These are phyloP conservation scores for Auxenochlorella pyrenoidosa DNA, from an alignment of 139 green algal species.

Conservation along the genomic window DNA sequence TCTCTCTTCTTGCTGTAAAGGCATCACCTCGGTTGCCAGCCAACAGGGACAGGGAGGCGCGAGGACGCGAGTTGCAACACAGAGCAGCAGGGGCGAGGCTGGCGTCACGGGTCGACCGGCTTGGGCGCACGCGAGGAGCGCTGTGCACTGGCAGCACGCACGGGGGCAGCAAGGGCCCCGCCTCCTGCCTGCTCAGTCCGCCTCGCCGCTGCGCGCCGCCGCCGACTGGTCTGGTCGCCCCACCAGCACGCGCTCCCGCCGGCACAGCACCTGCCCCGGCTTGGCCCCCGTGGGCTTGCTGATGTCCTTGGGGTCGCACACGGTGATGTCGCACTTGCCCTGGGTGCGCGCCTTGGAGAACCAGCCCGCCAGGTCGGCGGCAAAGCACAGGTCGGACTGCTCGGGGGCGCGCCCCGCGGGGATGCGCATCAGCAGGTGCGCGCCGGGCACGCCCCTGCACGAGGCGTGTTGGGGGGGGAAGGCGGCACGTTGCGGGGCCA, in stretches of 20 bases:
- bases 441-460: slow-evolving; percentile 28
- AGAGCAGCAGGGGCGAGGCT: too few relatives aligned
- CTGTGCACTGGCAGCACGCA: too few relatives aligned
- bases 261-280: slow-evolving; percentile 61
- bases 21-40: not conserved
- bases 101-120: too few relatives aligned
- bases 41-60: too few relatives aligned
- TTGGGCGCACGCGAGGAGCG: too few relatives aligned
- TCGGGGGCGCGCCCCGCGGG: not conserved
- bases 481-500: too few relatives aligned
- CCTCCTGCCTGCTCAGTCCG: not conserved
- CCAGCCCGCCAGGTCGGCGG: slow-evolving; percentile 78
- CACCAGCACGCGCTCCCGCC: slow-evolving; percentile 71
- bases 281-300: slow-evolving; percentile 84
- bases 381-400: slow-evolving; percentile 70
- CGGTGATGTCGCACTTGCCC: slow-evolving; percentile 68
- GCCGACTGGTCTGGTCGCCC: slow-evolving; percentile 51
- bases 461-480: too few relatives aligned
- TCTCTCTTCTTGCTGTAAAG: not conserved
- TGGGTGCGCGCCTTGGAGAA: slow-evolving; percentile 66
- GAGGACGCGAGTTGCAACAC: not conserved
- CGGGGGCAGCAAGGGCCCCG: too few relatives aligned
- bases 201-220: slow-evolving; percentile 28
- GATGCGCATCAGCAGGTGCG: slow-evolving; percentile 38
- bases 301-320: slow-evolving; percentile 64